Conservation (phyloP, 768 basidiomycete genomes). For the Boletus edulis region DNA sequence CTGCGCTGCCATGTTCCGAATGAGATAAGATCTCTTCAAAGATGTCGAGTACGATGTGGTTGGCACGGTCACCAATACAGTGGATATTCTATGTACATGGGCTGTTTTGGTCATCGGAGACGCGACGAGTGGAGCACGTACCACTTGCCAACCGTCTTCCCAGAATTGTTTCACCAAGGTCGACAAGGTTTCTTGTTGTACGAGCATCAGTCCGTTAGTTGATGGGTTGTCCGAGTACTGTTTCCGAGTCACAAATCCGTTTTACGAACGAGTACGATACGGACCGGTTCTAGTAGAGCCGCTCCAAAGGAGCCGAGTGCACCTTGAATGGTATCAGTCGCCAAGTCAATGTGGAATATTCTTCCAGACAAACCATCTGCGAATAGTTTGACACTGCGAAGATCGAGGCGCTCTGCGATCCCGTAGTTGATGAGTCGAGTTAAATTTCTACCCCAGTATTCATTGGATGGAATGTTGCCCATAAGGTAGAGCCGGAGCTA, state of each 20-base stretch:
- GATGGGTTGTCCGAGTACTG: constrained; percentile 75
- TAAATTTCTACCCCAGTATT: constrained; percentile 66
- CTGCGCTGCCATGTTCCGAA: constrained; percentile 22
- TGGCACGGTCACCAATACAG: constrained; percentile 87
- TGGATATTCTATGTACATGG: constrained; percentile 66
- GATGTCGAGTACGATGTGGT: constrained; percentile 77
- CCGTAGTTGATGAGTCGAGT: constrained; percentile 62
- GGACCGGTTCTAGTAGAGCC: constrained; percentile 68
- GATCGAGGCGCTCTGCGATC: constrained; percentile 47
- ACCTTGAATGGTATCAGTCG: constrained; percentile 40
- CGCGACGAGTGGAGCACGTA: constrained; percentile 36
- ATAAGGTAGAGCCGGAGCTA: constrained; percentile 64
- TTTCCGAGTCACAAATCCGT: not conserved
- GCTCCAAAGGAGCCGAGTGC: constrained; percentile 94
- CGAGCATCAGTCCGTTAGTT: constrained; percentile 67
- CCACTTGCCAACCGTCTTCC: constrained; percentile 80
- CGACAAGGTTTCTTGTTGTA: constrained; percentile 49
- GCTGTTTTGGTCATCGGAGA: not conserved
- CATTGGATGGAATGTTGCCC: constrained; percentile 48
- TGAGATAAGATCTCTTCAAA: constrained; percentile 61
- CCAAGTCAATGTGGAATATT: not conserved
- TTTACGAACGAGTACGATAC: not conserved
- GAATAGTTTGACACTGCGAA: constrained; percentile 71
- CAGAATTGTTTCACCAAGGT: constrained; percentile 61
- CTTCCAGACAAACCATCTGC: constrained; percentile 55